phyloP scores from a whole-genome alignment of 257 asterid species.

The Jacaranda mimosifolia region DNA sequence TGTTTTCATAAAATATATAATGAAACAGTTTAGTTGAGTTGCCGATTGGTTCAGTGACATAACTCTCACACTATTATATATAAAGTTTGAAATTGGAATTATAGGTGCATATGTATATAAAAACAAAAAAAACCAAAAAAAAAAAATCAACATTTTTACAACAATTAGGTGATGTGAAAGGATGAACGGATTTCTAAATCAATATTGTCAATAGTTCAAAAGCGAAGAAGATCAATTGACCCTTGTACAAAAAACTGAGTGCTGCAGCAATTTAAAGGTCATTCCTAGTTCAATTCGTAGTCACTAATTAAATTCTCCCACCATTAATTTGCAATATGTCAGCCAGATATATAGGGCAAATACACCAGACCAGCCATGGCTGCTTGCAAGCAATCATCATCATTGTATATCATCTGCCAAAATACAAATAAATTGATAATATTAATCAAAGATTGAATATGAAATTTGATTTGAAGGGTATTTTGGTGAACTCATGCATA shows the following conservation, averaged over 20 bases:
- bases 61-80: too few species aligned
- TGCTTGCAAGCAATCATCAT: conserved; percentile 35
- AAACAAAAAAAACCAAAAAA: too few species aligned
- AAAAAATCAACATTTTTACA: too few species aligned
- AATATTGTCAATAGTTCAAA: neutral
- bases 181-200: neutral
- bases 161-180: neutral
- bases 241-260: neutral
- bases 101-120: too few species aligned
- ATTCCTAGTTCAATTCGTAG: neutral
- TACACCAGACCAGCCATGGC: conserved; percentile 33
- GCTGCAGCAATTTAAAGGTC: neutral
- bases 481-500: too few species aligned
- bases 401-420: conserved; percentile 19
- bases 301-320: neutral
- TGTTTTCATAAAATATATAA: too few species aligned
- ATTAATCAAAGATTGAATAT: neutral
- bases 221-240: neutral
- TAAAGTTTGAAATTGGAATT: too few species aligned
- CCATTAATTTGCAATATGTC: too few species aligned
- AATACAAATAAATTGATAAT: neutral
- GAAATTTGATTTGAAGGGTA: too few species aligned
- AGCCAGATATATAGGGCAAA: conserved; percentile 18
- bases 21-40: too few species aligned
- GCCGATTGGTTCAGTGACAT: too few species aligned